Percentiles rank a stretch among this genome's conserved stretches.
These are phyloP conservation scores for Amorphotheca resinae DNA, from an alignment of 495 filamentous ascomycete species.

Conservation along the genomic window DNA sequence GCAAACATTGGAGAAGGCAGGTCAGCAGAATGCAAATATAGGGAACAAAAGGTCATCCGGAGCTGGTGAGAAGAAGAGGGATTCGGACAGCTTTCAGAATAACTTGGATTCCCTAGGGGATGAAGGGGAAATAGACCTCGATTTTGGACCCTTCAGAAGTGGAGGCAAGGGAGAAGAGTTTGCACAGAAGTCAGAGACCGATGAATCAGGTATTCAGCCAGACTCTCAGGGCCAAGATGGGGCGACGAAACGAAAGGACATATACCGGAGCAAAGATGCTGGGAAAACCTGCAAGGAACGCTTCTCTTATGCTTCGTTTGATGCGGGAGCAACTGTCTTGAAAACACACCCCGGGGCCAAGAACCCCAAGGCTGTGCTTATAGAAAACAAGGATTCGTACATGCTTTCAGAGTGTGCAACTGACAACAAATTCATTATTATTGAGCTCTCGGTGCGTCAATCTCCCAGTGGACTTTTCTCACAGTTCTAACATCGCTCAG, in stretches of 20 bases:
- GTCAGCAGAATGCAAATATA: conserved; percentile 58
- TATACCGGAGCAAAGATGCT: conserved; percentile 71
- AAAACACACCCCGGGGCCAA: conserved; percentile 80
- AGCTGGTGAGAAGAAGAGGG: conserved; percentile 22
- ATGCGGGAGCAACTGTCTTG: conserved; percentile 85
- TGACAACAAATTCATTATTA: conserved; percentile 84
- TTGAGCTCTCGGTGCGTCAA: conserved; percentile 47
- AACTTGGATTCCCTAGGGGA: conserved; percentile 69
- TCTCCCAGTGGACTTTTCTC: conserved; percentile 14
- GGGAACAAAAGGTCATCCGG: conserved; percentile 23
- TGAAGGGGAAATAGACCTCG: conserved; percentile 80
- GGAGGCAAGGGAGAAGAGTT: conserved; percentile 25
- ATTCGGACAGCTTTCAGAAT: conserved; percentile 38
- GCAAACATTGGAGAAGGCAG: conserved; percentile 76
- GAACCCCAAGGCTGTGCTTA: conserved; percentile 71
- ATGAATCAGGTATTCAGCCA: conserved; percentile 21
- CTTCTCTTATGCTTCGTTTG: conserved; percentile 94
- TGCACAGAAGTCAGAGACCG: conserved; percentile 27
- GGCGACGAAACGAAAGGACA: conserved; percentile 31
- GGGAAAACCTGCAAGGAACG: conserved; percentile 91
- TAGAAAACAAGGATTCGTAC: conserved; percentile 97
- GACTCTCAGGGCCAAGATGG: conserved; percentile 27
- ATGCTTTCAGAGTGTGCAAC: conserved; percentile 88
- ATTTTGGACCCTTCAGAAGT: conserved; percentile 52
- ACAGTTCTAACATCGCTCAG: conserved; percentile 26